phyloP scores from a whole-genome alignment of 2,329 filamentous ascomycete genomes.

The Phialophora verrucosa region DNA sequence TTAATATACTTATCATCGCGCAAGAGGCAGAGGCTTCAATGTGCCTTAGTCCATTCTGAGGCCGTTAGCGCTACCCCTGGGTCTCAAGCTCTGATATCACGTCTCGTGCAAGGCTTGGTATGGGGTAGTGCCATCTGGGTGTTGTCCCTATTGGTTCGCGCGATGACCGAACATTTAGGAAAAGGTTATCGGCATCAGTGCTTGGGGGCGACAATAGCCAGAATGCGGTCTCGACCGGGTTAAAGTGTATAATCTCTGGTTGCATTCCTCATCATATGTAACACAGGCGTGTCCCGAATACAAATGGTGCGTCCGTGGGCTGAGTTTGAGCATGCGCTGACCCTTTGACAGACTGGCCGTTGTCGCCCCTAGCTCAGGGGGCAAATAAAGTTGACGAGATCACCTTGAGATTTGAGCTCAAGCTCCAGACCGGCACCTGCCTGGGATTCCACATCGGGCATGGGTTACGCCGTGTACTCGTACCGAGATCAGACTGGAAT shows the following conservation, averaged over 20 bases:
- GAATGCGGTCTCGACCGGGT: background rate
- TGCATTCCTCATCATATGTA: background rate
- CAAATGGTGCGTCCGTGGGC: background rate
- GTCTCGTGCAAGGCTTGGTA: background rate
- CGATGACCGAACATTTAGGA: background rate
- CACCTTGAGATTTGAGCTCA: background rate
- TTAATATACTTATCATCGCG: background rate
- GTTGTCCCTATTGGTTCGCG: background rate
- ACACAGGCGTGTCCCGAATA: background rate
- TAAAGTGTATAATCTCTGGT: background rate
- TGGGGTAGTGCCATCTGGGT: background rate
- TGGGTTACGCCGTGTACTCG: background rate
- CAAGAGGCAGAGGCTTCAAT: background rate
- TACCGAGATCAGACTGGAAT: background rate
- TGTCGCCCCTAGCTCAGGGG: background rate
- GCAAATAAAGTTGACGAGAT: background rate
- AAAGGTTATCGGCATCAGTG: background rate
- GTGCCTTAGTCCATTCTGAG: background rate
- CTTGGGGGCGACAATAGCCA: background rate
- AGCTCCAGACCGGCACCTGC: background rate
- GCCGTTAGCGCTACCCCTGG: slow-evolving; percentile 8
- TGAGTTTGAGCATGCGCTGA: background rate
- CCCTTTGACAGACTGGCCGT: background rate
- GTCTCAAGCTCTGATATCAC: background rate
- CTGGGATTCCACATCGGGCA: background rate